These are phyloP conservation scores for Coccinonectria pachysandricola DNA, from an alignment of 2,329 filamentous ascomycete species.

Conservation along the genomic window DNA sequence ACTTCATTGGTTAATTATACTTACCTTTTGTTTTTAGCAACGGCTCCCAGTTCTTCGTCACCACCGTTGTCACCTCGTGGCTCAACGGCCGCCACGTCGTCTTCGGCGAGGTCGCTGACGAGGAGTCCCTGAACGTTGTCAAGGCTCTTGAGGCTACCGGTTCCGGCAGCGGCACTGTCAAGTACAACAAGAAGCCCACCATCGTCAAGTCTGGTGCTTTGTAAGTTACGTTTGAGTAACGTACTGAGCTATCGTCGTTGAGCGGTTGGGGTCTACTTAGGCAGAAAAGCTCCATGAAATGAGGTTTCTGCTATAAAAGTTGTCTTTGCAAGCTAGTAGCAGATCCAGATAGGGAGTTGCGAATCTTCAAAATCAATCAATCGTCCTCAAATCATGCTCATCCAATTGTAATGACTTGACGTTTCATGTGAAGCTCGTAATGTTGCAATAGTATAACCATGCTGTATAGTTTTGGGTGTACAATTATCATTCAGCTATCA, in stretches of 20 bases:
- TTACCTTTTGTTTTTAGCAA: conserved; percentile 63
- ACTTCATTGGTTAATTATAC: not conserved
- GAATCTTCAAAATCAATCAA: conserved; percentile 14
- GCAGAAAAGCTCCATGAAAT: conserved; percentile 12
- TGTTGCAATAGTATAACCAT: too few relatives aligned
- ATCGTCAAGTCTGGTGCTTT: conserved; percentile 44
- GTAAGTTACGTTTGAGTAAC: conserved; percentile 23
- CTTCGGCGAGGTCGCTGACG: conserved; percentile 62
- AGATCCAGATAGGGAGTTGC: too few relatives aligned
- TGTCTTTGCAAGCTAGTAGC: conserved; percentile 8
- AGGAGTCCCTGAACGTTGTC: conserved; percentile 41
- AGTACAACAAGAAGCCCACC: conserved; percentile 46
- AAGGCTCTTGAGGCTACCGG: conserved; percentile 53
- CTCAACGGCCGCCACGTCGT: conserved; percentile 76
- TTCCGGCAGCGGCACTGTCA: conserved; percentile 42
- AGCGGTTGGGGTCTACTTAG: conserved; percentile 9
- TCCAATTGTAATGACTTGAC: too few relatives aligned
- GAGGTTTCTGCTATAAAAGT: conserved; percentile 9
- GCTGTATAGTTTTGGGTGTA: too few relatives aligned
- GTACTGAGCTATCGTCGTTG: conserved; percentile 4
- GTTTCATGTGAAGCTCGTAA: too few relatives aligned
- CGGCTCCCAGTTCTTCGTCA: conserved; percentile 97
- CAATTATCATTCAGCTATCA: too few relatives aligned
- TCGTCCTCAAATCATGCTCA: too few relatives aligned
- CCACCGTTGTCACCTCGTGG: conserved; percentile 83